A percentile compares a stretch with the other conserved stretches of the same genome.
These are phyloP conservation scores for Rhododendron mucronatum DNA, from an alignment of 148 eudicot genomes.

Conservation along the genomic window DNA sequence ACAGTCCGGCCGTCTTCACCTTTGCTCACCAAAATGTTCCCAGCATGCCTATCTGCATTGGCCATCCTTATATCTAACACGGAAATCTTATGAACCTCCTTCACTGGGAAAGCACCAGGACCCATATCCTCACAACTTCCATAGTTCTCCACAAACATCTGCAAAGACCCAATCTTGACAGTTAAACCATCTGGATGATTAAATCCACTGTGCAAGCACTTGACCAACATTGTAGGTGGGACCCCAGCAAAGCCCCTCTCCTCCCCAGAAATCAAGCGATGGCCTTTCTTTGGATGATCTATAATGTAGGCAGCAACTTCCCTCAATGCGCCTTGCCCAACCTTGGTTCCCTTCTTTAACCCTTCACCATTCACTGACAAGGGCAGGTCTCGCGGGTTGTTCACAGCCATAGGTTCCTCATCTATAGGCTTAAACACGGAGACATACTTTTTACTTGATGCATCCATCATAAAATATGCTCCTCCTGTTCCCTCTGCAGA, in stretches of 20 bases:
- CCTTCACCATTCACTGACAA: constrained; percentile 85
- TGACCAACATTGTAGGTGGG: constrained; percentile 73
- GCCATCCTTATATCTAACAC: constrained; percentile 93
- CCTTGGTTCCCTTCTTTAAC: constrained; percentile 85
- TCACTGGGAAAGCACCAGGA: constrained; percentile 66
- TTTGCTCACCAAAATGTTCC: constrained; percentile 74
- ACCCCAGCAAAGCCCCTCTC: constrained; percentile 80
- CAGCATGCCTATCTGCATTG: constrained; percentile 95
- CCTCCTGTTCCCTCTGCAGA: constrained; percentile 96
- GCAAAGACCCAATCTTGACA: constrained; percentile 76
- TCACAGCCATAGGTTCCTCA: constrained; percentile 91
- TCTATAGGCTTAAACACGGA: constrained; percentile 93
- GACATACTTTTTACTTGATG: constrained; percentile 51
- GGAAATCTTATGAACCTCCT: constrained; percentile 88
- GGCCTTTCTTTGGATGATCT: constrained; percentile 78
- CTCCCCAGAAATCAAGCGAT: constrained; percentile 57
- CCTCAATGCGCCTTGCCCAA: constrained; percentile 88
- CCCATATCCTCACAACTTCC: constrained; percentile 99
- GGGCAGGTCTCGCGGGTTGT: constrained; percentile 81
- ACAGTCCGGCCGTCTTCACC: constrained; percentile 50
- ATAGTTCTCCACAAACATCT: constrained; percentile 71
- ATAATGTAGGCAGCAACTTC: constrained; percentile 85
- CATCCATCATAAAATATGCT: constrained; percentile 79
- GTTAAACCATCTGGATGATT: constrained; percentile 54
- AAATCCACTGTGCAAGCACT: constrained; percentile 63